A percentile compares a stretch with the other conserved stretches of the same genome.
These are phyloP conservation scores for Komagataella ulmi DNA, from an alignment of 805 yeast species.

Conservation along the genomic window DNA sequence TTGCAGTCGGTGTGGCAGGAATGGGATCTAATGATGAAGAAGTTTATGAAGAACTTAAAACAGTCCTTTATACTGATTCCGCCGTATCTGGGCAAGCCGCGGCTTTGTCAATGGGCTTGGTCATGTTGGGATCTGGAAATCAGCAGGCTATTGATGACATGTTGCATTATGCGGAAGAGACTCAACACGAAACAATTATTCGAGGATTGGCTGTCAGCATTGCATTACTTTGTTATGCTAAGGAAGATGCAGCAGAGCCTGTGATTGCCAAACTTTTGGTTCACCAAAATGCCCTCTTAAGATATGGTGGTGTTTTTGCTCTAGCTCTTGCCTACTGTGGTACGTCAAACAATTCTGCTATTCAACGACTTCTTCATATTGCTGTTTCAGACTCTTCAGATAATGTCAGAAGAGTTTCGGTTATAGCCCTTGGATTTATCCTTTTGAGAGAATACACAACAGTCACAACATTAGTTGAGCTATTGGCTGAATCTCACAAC, in stretches of 20 bases:
- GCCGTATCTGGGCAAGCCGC: slow-evolving; percentile 96
- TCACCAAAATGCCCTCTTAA: slow-evolving; percentile 70
- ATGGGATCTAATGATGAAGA: slow-evolving; percentile 76
- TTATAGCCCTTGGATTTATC: slow-evolving; percentile 81
- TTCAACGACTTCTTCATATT: slow-evolving; percentile 72
- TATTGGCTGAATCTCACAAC: slow-evolving; percentile 86
- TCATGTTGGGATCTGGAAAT: slow-evolving; percentile 85
- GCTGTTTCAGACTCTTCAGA: slow-evolving; percentile 96
- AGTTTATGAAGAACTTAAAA: slow-evolving; percentile 71
- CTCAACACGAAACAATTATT: slow-evolving; percentile 89
- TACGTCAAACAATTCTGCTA: slow-evolving; percentile 82
- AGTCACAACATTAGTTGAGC: slow-evolving; percentile 89
- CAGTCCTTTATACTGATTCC: slow-evolving; percentile 76
- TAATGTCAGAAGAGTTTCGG: slow-evolving; percentile 94
- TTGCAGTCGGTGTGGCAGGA: slow-evolving; percentile 93
- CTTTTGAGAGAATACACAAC: slow-evolving; percentile 83
- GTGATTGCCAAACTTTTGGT: slow-evolving; percentile 51
- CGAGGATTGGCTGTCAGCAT: slow-evolving; percentile 89
- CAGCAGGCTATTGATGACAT: slow-evolving; percentile 59
- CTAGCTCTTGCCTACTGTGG: slow-evolving; percentile 95
- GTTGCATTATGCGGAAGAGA: slow-evolving; percentile 85
- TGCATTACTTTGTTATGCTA: slow-evolving; percentile 76
- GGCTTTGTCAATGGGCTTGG: slow-evolving; percentile 90
- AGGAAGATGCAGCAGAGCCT: slow-evolving; percentile 67
- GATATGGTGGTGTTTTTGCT: slow-evolving; percentile 94